Evolutionary conservation across 768 basidiomycete genomes (phyloP).

Genomic region (Arthromyces matolae): DNA sequence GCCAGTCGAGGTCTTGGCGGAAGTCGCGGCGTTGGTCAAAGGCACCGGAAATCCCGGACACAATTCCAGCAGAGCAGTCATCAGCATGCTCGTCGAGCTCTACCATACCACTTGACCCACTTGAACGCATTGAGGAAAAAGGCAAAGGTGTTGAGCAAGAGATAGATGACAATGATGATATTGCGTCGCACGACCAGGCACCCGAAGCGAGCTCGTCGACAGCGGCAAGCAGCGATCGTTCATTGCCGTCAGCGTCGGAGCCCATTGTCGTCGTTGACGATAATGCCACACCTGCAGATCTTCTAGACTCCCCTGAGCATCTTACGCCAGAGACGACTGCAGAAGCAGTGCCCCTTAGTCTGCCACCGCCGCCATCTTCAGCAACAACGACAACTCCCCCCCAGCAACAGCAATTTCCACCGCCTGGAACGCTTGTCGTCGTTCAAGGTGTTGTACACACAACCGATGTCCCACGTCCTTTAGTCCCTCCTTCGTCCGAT

Average conservation of each 20-base stretch:
- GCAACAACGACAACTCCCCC: not conserved
- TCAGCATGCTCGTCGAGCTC: not conserved
- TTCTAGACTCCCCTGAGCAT: not conserved
- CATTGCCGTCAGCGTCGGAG: not conserved
- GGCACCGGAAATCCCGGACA: not conserved
- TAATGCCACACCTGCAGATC: not conserved
- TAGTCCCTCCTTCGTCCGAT: slow-evolving; percentile 18
- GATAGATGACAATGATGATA: not conserved
- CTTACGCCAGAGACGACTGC: not conserved
- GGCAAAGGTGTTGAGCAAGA: not conserved
- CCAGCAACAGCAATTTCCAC: slow-evolving; percentile 53
- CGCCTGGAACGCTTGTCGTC: slow-evolving; percentile 75
- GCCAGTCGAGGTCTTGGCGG: slow-evolving; percentile 5
- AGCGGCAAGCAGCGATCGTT: slow-evolving; percentile 1
- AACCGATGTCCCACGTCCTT: slow-evolving; percentile 52
- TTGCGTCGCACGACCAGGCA: not conserved
- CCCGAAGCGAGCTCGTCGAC: not conserved
- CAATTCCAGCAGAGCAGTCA: not conserved
- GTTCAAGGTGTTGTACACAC: slow-evolving; percentile 84
- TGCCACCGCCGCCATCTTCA: not conserved
- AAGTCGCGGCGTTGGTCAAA: slow-evolving; percentile 6
- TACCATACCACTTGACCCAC: not conserved
- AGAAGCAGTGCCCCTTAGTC: slow-evolving; percentile 5
- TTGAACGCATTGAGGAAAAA: not conserved
- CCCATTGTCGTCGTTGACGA: not conserved